Base-by-base conservation (phyloP, 2,329 filamentous ascomycete genomes). In the Trichoderma harzianum region DNA sequence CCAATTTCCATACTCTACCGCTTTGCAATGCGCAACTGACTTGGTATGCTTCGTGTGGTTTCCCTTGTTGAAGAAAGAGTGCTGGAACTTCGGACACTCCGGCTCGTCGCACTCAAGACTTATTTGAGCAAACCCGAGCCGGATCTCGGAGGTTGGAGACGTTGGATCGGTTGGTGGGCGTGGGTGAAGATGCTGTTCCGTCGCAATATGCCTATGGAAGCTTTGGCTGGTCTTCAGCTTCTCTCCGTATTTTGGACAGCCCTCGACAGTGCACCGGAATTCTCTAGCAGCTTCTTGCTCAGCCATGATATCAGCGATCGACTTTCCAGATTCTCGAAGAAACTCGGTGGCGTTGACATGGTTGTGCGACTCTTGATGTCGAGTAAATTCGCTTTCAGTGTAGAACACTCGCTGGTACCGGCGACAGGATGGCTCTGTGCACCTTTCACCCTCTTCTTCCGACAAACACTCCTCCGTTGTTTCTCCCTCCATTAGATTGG, bases 201-300 rank as follows among this genome's bases (percentile, higher is more conserved):
- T 70, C 8, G 7, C 12, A 7, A 72, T 51, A 24, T 74, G 73
- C 0, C 18, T 11, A 10, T 58, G 57, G 12, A 43, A 74, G 1
- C 60, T 72, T 1, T 73, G 26, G 0, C 61, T 70, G 0, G 70
- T 63, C 10, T 58, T 34, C 2, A 79, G 74, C 0, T 14, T 47
- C 1, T 73, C 16, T 0, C 72, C 76, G 5, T 69, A 76, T 1
- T 43, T n/a, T 0, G 30, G 3, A 2, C 78, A 79, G 2, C n/a
- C n/a, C 0, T 60, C 36, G 1, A 72, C 65, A 11, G 69, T 76
- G 55, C 78, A 79, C 5, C 62, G 39, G 1, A 74, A 24, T 5
- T 30, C 14, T 3, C 77, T 65, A 0, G 78, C 73, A 0, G 77
- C 73, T 8, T 75, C 70, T 43, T 76, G 74, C 8, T 78, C 77